Evolutionary conservation across 2,329 filamentous ascomycete species (phyloP).

Genomic region (Arachnopeziza araneosa): DNA sequence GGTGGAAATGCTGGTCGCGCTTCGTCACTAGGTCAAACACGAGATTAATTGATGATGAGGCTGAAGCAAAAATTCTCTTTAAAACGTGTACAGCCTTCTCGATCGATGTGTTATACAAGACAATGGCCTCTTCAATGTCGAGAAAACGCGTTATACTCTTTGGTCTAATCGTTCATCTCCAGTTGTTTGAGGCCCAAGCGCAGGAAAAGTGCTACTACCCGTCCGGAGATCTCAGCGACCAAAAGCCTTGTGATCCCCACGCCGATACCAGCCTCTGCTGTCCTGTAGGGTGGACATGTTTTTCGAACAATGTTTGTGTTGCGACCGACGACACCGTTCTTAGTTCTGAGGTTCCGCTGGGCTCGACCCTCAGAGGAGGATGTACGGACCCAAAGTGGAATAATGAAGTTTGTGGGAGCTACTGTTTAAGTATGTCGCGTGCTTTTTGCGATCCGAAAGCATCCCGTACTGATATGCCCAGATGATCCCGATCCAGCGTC

Average conservation of each 20-base stretch:
- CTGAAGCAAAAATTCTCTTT: not conserved
- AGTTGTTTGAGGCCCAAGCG: not conserved
- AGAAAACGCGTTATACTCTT: not conserved
- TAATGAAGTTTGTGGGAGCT: constrained; percentile 1
- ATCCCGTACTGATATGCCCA: not conserved
- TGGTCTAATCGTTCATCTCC: not conserved
- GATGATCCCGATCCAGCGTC: not conserved
- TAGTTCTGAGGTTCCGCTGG: not conserved
- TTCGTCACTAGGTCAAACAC: not conserved
- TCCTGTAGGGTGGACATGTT: constrained; percentile 2
- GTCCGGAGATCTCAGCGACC: not conserved
- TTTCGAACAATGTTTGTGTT: constrained; percentile 1
- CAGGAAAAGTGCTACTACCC: not conserved
- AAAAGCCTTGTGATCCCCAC: not conserved
- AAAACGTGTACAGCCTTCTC: not conserved
- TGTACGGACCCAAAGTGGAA: not conserved
- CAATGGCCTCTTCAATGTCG: not conserved
- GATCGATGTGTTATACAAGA: not conserved
- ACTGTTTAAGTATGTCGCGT: constrained; percentile 2
- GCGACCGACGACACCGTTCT: not conserved
- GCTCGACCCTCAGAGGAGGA: not conserved
- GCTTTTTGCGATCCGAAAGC: not conserved
- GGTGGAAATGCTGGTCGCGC: not conserved
- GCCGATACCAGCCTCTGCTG: not conserved
- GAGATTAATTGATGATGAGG: not conserved